Percentiles rank a stretch among this genome's conserved stretches.
Evolutionary conservation across 1,284 basidiomycete species (phyloP).

Genomic region (Neonothopanus nambi): DNA sequence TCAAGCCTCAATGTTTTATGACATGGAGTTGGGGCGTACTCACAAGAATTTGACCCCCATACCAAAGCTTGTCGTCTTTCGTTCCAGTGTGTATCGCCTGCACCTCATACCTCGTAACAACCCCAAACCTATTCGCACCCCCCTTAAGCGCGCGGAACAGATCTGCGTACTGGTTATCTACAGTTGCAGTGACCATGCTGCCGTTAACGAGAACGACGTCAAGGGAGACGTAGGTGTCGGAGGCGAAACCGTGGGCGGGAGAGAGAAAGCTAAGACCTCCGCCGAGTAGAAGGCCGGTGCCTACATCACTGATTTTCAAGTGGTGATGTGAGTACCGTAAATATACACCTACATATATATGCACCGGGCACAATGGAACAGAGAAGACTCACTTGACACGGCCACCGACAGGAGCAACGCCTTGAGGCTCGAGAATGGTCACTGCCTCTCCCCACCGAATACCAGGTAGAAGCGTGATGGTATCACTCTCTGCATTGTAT

Average conservation of each 20-base stretch:
- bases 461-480: conserved; percentile 38
- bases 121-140: conserved; percentile 41
- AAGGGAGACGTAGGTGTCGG: conserved; percentile 16
- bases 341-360: too few species aligned
- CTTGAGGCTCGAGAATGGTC: conserved; percentile 29
- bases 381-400: conserved; percentile 33
- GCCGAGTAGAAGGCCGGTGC: conserved; percentile 21
- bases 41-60: conserved; percentile 37
- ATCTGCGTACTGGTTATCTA: conserved; percentile 37
- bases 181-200: conserved; percentile 36
- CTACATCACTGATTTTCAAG: conserved; percentile 13
- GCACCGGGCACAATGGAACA: too few species aligned
- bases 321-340: neutral
- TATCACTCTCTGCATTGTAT: conserved; percentile 32
- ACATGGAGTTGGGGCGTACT: conserved; percentile 2
- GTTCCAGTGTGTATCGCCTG: conserved; percentile 35
- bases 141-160: conserved; percentile 43
- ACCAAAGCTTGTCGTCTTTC: conserved; percentile 35
- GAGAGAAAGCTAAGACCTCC: conserved; percentile 23
- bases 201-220: conserved; percentile 39
- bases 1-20: too few species aligned
- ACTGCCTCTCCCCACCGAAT: conserved; percentile 39
- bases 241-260: conserved; percentile 17
- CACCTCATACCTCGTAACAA: conserved; percentile 41
- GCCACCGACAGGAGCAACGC: conserved; percentile 37